Percentiles rank a stretch among this genome's conserved stretches.
Conservation (phyloP, 345 rosid species). For the Boechera stricta region DNA sequence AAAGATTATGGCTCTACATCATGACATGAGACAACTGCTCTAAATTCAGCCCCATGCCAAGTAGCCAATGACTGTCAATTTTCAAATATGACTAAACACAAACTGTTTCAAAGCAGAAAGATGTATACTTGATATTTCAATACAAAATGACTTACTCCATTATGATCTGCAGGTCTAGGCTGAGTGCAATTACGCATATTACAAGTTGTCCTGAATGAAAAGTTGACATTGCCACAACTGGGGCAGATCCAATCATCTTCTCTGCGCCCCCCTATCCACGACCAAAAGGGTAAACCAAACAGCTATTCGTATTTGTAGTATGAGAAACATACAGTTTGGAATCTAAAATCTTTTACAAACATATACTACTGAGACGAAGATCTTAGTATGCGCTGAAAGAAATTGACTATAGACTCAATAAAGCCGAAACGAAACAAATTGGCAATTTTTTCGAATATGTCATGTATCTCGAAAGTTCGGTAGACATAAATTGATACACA, state of each 20-base stretch:
- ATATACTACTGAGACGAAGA: background rate
- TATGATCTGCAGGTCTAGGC: conserved; percentile 94
- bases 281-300: conserved; percentile 21
- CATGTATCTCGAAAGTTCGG: background rate
- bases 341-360: background rate
- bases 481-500: background rate
- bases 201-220: conserved; percentile 95
- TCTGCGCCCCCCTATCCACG: conserved; percentile 81
- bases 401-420: background rate
- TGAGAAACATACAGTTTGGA: background rate
- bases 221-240: conserved; percentile 95
- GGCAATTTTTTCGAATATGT: background rate
- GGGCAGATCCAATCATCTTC: conserved; percentile 99
- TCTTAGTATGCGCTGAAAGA: background rate
- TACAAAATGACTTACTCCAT: conserved; percentile 50
- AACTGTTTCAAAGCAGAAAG: conserved; percentile 9
- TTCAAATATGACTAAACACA: conserved; percentile 6
- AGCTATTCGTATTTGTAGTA: conserved; percentile 12
- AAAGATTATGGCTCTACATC: background rate
- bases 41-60: background rate
- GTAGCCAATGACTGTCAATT: background rate
- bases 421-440: background rate
- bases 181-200: conserved; percentile 99
- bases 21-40: conserved; percentile 13
- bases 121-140: background rate